Conservation (phyloP, 257 asterid species). For the Solanum tarapatanum region DNA sequence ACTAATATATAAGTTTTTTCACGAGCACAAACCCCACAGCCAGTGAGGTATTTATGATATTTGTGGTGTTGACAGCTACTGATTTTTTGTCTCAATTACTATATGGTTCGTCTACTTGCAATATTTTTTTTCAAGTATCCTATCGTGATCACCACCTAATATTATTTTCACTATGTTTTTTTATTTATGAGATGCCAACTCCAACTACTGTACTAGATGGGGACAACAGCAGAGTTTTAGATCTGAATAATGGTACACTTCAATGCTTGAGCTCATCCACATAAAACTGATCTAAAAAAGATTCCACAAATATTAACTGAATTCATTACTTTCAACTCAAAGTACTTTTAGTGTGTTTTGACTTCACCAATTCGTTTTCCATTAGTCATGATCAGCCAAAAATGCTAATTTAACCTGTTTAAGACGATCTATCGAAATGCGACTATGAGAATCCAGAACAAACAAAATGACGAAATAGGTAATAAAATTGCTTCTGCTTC, state of each 20-base stretch:
- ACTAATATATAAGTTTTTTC: background rate
- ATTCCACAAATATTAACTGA: background rate
- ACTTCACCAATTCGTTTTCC: background rate
- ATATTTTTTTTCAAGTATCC: background rate
- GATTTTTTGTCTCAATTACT: background rate
- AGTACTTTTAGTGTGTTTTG: background rate
- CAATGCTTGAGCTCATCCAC: background rate
- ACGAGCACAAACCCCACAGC: background rate
- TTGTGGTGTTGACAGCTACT: background rate
- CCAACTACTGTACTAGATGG: background rate
- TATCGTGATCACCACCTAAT: slow-evolving; percentile 1
- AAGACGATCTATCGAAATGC: background rate
- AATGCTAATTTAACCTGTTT: background rate
- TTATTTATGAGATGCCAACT: background rate
- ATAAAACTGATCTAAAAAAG: background rate
- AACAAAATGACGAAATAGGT: background rate
- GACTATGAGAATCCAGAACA: background rate
- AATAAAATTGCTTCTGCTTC: background rate
- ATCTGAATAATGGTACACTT: background rate
- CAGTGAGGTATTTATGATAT: background rate
- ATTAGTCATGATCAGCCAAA: background rate
- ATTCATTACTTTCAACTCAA: background rate
- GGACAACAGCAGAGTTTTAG: background rate
- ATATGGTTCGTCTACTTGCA: background rate
- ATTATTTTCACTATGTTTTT: background rate